Evolutionary conservation across 2,329 filamentous ascomycete genomes (phyloP), one percentile per base, ranked within the genome.

Genomic region (Xylaria sp.): DNA sequence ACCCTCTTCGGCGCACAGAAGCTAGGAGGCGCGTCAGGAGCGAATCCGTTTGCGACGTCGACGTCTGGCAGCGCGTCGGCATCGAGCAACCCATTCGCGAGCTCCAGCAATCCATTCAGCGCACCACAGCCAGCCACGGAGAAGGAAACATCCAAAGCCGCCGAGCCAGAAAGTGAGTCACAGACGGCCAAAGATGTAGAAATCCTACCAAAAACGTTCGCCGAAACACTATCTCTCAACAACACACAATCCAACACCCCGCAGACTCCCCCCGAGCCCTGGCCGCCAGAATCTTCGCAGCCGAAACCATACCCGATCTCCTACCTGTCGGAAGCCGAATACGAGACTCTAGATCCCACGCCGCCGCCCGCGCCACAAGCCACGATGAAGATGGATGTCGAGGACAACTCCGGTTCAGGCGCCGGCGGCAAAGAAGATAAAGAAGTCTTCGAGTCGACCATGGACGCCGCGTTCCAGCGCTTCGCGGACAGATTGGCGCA

Each of bases 241-340:
- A 85, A 83, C 69, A 76, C 83, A 8, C 81, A 83, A 23, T 55
- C 76, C n/a, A 65, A 82, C 46, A 69, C 78, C 18, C 74, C 77
- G 3, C 75, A 79, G 41, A 76, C 79, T 0, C 84, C 88, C 0
- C 82, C 86, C 0, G 88, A 94, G 73, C 91, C 93, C 9, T 98
- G 94, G 94, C 95, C 95, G 0, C 78, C 86, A 13, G 82, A 85
- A 48, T 84, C 88, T 1, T 81, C 86, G 0, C 91, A 92, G 73
- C 92, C 93, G 0, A 70, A 84, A 1, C 84, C 94, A 0, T 98
- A 94, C 80, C 91, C 93, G 0, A 83, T 87, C 36, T 92, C 91
- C 77, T 93, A 94, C 83, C 89, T 95, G 54, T 86, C 91, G 60
- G 96, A 98, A 74, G 95, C 95, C 61, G 95, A 97, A 77, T 97